These are phyloP conservation scores for Aspergillus cristatus DNA, from an alignment of 495 filamentous ascomycete species.

Conservation along the genomic window DNA sequence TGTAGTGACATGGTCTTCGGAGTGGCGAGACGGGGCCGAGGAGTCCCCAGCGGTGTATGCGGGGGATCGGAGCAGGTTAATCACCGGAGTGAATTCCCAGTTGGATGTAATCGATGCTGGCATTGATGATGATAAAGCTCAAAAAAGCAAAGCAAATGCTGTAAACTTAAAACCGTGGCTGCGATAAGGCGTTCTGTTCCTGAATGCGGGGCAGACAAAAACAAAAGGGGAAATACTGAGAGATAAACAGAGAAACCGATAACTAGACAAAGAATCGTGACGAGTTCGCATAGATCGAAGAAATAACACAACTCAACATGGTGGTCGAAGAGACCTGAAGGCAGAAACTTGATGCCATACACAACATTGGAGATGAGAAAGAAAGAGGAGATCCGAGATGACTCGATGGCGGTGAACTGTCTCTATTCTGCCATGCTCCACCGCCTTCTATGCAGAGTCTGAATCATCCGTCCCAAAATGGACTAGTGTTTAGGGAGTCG, in stretches of 20 bases:
- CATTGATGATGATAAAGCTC: slow-evolving; percentile 12
- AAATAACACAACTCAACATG: slow-evolving; percentile 12
- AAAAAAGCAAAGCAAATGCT: no score
- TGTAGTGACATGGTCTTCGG: slow-evolving; percentile 1
- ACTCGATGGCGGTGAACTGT: slow-evolving; percentile 12
- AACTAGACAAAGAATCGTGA: neutral
- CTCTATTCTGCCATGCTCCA: slow-evolving; percentile 3
- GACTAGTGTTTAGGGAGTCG: slow-evolving; percentile 2
- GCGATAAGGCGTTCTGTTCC: neutral
- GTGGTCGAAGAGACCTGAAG: slow-evolving; percentile 8
- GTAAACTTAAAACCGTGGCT: no score
- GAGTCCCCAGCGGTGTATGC: slow-evolving; percentile 13
- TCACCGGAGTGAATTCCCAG: slow-evolving; percentile 43
- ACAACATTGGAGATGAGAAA: slow-evolving; percentile 2
- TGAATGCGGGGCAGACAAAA: neutral
- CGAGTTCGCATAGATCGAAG: neutral
- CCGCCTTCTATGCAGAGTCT: slow-evolving; percentile 5
- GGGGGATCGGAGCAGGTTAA: slow-evolving; percentile 37
- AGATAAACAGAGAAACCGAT: neutral
- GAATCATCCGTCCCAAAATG: neutral
- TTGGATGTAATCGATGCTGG: slow-evolving; percentile 17
- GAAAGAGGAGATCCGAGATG: neutral
- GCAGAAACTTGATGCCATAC: slow-evolving; percentile 2
- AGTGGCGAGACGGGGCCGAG: slow-evolving; percentile 6
- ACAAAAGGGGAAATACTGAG: slow-evolving; percentile 1